Evolutionary conservation across 495 filamentous ascomycete genomes (phyloP).

Genomic region (Xylaria bambusicola): DNA sequence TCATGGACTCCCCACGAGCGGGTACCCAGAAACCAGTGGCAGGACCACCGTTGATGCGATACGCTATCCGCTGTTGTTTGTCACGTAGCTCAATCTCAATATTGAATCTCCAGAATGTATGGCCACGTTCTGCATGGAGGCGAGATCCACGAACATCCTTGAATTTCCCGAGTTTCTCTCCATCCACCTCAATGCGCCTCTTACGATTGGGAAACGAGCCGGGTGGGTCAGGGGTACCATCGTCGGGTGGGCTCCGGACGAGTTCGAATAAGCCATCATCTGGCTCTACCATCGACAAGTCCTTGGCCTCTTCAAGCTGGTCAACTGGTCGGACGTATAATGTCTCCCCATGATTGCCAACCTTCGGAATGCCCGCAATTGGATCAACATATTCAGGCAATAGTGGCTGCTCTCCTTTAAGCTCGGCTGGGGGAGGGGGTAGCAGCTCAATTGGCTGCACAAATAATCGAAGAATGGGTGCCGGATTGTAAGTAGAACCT

Average conservation of each 20-base stretch:
- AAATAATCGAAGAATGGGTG: conserved; percentile 79
- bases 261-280: conserved; percentile 80
- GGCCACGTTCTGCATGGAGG: conserved; percentile 80
- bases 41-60: conserved; percentile 91
- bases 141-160: conserved; percentile 79
- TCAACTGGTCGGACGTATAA: conserved; percentile 86
- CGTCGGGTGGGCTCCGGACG: conserved; percentile 42
- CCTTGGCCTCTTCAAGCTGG: conserved; percentile 68
- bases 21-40: conserved; percentile 95
- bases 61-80: conserved; percentile 81
- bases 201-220: conserved; percentile 50
- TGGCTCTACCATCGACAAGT: conserved; percentile 74
- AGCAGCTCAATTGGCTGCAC: conserved; percentile 81
- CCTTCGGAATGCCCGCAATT: conserved; percentile 80
- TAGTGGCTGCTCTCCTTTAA: conserved; percentile 65
- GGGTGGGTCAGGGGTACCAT: conserved; percentile 37
- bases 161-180: conserved; percentile 73
- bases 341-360: conserved; percentile 75
- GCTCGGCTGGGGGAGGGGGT: conserved; percentile 73
- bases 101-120: conserved; percentile 96
- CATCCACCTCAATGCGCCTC: conserved; percentile 56
- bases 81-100: conserved; percentile 83
- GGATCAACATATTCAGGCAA: conserved; percentile 85
- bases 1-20: conserved; percentile 83
- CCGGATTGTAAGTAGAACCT: conserved; percentile 75